Conservation (phyloP, 2,329 filamentous ascomycete genomes). For the Trichoderma sp. region DNA sequence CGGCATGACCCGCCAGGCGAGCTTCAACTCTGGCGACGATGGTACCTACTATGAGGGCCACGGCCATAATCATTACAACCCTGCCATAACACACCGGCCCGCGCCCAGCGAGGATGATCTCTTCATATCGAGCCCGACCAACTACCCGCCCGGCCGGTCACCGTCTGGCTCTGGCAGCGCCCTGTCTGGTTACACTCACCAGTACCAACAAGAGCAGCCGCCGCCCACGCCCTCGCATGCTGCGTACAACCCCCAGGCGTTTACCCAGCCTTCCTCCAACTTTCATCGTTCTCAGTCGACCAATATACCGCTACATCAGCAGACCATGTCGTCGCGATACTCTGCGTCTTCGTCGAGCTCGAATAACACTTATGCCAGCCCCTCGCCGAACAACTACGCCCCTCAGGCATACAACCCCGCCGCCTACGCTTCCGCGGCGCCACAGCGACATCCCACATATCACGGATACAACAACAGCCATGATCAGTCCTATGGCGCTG, state of each 20-base stretch:
- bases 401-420: constrained; percentile 59
- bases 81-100: constrained; percentile 25
- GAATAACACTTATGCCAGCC: constrained; percentile 35
- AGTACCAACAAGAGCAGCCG: constrained; percentile 47
- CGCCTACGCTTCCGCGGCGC: constrained; percentile 52
- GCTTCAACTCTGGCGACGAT: constrained; percentile 77
- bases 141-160: constrained; percentile 29
- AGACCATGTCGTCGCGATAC: constrained; percentile 38
- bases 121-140: constrained; percentile 55
- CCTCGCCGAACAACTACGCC: constrained; percentile 46
- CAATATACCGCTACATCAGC: constrained; percentile 47
- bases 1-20: constrained; percentile 55
- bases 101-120: constrained; percentile 54
- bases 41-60: constrained; percentile 46
- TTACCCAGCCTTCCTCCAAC: constrained; percentile 38
- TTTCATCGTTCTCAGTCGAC: constrained; percentile 50
- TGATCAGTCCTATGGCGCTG: constrained; percentile 35
- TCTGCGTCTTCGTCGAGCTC: constrained; percentile 35
- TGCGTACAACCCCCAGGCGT: constrained; percentile 71
- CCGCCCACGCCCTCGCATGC: constrained; percentile 44
- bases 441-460: constrained; percentile 53
- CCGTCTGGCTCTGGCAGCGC: constrained; percentile 47
- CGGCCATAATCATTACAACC: constrained; percentile 21
- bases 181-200: constrained; percentile 52
- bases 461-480: constrained; percentile 46